Evolutionary conservation across 306 rosid species (phyloP), one percentile per base, ranked within the genome.

Genomic region (Quercus ilex): DNA sequence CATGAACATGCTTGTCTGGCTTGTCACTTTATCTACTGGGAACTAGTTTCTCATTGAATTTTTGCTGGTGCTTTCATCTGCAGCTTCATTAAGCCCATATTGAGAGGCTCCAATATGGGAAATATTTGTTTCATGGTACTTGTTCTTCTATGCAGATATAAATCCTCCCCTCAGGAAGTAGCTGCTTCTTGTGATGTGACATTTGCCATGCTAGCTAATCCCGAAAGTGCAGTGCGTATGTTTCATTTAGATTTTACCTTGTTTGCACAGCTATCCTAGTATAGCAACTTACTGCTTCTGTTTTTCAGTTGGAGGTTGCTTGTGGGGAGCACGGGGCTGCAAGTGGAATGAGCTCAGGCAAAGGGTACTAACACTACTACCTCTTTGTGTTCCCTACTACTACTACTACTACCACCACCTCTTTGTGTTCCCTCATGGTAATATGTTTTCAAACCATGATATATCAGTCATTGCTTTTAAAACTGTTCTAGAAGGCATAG

Each of bases 171-270:
- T 17, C 90, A 82, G 77, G 96, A 93, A 90, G 99, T 95, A 74
- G 89, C 96, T 5, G 97, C 95, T 63, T 91, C 96, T 83, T 95
- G 99, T 28, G 97, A 95, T 78, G 86, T 95, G 87, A 95, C 97
- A 46, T 95, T 95, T 82, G 94, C 99, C 60, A 95, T 95, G 98
- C 99, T 95, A 78, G 97, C 99, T 12, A 98, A 92, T 86, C 99
- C 99, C 64, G 88, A 90, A 73, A 91, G 92, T 88, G 99, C 99
- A 58, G 98, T 95, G 87, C 72, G 98, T 91, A 83, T 83, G 79
- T 84, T 81, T 79, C 77, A 46, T 38, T 5, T 74, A 55, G 7
- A 18, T 12, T 26, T 67, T 65, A 78, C 6, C 6, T 53, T 52
- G n/a, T 51, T 80, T 80, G 55, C 20, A 43, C 53, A 78, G 57